Evolutionary conservation across 164 flowering plant species (phyloP).

Genomic region (Chimonanthus praecox): DNA sequence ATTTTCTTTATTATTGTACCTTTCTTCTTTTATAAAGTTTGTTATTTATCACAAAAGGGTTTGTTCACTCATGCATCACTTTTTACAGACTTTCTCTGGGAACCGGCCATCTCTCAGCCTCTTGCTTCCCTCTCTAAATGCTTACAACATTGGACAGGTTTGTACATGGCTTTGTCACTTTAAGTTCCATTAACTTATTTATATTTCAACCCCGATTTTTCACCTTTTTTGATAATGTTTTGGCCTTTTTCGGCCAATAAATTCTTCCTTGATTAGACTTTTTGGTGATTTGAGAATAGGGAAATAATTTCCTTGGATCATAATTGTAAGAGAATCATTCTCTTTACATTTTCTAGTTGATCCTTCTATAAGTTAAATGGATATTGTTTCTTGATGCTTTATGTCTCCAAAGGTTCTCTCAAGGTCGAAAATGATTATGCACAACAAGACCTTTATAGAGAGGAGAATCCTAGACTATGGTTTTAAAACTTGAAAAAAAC

Average conservation of each 20-base stretch:
- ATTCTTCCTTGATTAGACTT: not conserved
- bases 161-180: conserved; percentile 9
- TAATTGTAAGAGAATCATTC: not conserved
- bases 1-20: not conserved
- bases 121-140: conserved; percentile 76
- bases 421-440: too few species aligned
- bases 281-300: not conserved
- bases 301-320: not conserved
- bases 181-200: not conserved
- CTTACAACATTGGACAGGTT: conserved; percentile 94
- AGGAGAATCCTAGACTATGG: too few species aligned
- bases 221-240: not conserved
- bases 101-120: conserved; percentile 91
- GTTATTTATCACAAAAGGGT: conserved; percentile 3
- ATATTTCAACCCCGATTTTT: not conserved
- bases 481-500: too few species aligned
- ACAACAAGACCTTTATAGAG: too few species aligned
- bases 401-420: too few species aligned
- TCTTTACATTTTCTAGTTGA: not conserved
- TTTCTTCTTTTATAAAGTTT: not conserved
- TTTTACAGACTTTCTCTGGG: conserved; percentile 83
- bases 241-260: not conserved
- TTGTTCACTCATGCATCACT: not conserved
- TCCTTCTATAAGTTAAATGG: not conserved
- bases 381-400: not conserved